These are phyloP conservation scores for Firmiana major DNA, from an alignment of 345 rosid genomes.

Conservation along the genomic window DNA sequence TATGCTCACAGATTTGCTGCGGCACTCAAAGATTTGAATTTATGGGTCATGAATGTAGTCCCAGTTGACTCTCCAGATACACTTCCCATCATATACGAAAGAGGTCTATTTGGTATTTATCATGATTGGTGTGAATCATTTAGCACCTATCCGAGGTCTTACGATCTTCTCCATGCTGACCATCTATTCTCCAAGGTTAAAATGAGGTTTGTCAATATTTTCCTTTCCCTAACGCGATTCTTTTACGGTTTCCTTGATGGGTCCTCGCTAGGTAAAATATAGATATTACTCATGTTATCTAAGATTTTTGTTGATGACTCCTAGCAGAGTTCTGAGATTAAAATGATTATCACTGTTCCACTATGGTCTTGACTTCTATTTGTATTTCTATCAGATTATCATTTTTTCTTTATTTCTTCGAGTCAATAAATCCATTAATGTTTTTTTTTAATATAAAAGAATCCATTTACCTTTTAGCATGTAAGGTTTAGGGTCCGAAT, in stretches of 20 bases:
- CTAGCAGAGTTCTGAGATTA: background rate
- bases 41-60: slow-evolving; percentile 98
- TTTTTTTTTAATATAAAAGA: background rate
- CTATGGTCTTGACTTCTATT: background rate
- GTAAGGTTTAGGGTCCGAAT: slow-evolving; percentile 1
- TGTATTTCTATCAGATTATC: background rate
- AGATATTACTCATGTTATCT: background rate
- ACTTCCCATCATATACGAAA: slow-evolving; percentile 78
- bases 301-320: background rate
- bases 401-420: background rate
- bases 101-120: slow-evolving; percentile 91
- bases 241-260: background rate
- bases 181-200: slow-evolving; percentile 87
- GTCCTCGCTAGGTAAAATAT: background rate
- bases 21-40: slow-evolving; percentile 68
- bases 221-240: background rate
- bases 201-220: slow-evolving; percentile 44
- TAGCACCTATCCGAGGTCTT: slow-evolving; percentile 92
- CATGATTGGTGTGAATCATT: slow-evolving; percentile 99
- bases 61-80: slow-evolving; percentile 87
- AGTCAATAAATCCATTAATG: background rate
- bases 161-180: slow-evolving; percentile 95
- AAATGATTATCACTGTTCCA: background rate
- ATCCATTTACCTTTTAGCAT: no score
- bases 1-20: slow-evolving; percentile 75